Base-by-base conservation (phyloP, 371 early-diverging fungal species). In the Mucor saturninus region DNA sequence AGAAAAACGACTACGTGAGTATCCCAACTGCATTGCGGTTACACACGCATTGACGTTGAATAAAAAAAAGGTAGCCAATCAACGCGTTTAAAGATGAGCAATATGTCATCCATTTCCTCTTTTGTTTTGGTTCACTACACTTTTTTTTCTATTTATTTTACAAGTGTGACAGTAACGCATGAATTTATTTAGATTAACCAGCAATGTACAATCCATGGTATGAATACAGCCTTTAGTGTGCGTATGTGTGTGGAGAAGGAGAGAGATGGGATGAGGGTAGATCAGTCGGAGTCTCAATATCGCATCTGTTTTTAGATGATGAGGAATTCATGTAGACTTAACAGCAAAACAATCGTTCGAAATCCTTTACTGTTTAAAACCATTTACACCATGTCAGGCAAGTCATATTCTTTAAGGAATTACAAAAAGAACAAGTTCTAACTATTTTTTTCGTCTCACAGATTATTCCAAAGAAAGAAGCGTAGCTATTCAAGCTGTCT, bases 401-500 rank as follows among this genome's bases (percentile, higher is more conserved):
- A 42, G 35, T 35, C 6, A n/a, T 14, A 14, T 4, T 42, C 21
- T 21, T 21, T 21, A 21, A 21, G 21, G 21, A 1, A 21, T 21
- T 21, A 21, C 21, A 21, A 21, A 21, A 21, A 21, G 21, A 1
- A 21, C 21, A 43, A 43, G n/a, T n/a, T 9, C 45, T 7, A 9
- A 13, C 45, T 7, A 28, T 31, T 31, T 30, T 26, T 7, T 39
- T 21, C 9, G 13, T 38, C 26, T 31, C 43, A 28, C 59, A 77
- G 81, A 74, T 42, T 81, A 81, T 62, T 80, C 84, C 46, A 68
- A 74, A 48, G 98, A 98, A 78, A 81, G 93, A 60, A 77, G 79
- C 6, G 89, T 93, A 45, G 98, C 95, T 51, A 90, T 97, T 66
- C 83, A 88, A 59, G 97, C 97, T 32, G 97, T 98, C 48, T 77